Base-by-base conservation (phyloP, 495 filamentous ascomycete genomes). In the Penicillium coprophilum region DNA sequence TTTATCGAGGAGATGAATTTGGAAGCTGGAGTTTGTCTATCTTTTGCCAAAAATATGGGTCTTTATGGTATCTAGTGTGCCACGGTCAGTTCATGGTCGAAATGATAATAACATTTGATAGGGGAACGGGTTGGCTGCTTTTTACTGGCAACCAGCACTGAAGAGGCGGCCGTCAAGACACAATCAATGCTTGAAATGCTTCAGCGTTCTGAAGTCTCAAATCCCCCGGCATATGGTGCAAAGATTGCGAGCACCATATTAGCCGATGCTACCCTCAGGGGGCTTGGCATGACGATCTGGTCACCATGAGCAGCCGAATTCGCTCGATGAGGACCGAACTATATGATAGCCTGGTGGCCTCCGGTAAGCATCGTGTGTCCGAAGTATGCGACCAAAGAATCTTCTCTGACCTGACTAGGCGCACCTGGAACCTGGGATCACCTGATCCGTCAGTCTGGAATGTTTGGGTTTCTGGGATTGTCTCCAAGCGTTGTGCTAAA, bases 1-100 rank as follows among this genome's bases (percentile, higher is more conserved):
- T 79, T 78, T 46, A 46, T 64, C 1, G 60, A 63, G 8, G 66
- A 72, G 12, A 48, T 61, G 39, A 23, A 55, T 9, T 65, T 66
- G 57, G 71, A 74, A 49, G 51, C 64, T 1, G 65, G 60, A 0
- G 63, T 77, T 4, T 71, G 67, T 46, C 32, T 74, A 27, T 77
- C 74, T 0, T 78, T 78, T 58, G 71, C 77, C 5, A 78, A 80
- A 60, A 79, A 72, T 50, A 73, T 80, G 64, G 77, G 77, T n/a
- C 67, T 80, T 30, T 80, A 80, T 56, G 74, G 74, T 70, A 56
- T 41, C 21, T 13, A 43, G 60, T 41, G 56, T 19, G 50, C 49
- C 36, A 6, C 28, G 4, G 27, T n/a, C 21, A 19, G 4, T 19
- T 30, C 21, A 39, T 12, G 43, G 4, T 3, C n/a, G 36, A n/a